A percentile compares a stretch with the other conserved stretches of the same genome.
These are phyloP conservation scores for Ogataea paradorogensis DNA, from an alignment of 805 yeast genomes.

Conservation along the genomic window DNA sequence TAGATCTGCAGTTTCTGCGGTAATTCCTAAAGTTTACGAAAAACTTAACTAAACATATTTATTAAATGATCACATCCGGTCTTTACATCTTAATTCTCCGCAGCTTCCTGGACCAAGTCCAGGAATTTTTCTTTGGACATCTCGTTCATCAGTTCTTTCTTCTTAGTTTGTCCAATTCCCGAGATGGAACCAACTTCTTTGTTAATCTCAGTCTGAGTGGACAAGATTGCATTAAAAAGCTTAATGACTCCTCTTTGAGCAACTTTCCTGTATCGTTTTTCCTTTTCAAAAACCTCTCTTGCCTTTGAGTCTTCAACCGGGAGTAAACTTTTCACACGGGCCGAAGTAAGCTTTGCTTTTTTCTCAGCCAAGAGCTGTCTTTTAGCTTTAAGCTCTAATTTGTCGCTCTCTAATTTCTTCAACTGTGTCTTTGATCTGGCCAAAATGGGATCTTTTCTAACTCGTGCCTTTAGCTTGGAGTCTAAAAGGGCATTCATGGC, in stretches of 20 bases:
- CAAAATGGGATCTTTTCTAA: slow-evolving; percentile 84
- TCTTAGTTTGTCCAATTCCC: slow-evolving; percentile 42
- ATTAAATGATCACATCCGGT: background rate
- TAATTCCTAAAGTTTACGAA: slow-evolving; percentile 28
- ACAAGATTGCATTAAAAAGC: slow-evolving; percentile 46
- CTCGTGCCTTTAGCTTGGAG: slow-evolving; percentile 84
- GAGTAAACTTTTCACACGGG: slow-evolving; percentile 63
- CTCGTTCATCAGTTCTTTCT: slow-evolving; percentile 64
- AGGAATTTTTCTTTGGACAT: slow-evolving; percentile 86
- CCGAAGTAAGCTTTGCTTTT: slow-evolving; percentile 60
- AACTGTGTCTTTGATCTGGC: slow-evolving; percentile 72
- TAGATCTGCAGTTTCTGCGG: slow-evolving; percentile 28
- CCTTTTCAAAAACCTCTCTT: slow-evolving; percentile 45
- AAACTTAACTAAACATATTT: slow-evolving; percentile 12
- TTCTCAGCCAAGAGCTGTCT: slow-evolving; percentile 68
- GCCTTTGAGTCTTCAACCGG: slow-evolving; percentile 60
- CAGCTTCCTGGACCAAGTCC: slow-evolving; percentile 82
- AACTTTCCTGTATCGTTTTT: slow-evolving; percentile 63
- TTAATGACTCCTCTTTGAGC: slow-evolving; percentile 41
- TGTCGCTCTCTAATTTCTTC: slow-evolving; percentile 74
- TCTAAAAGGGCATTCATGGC: slow-evolving; percentile 84
- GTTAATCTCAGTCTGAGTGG: slow-evolving; percentile 78
- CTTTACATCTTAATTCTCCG: slow-evolving; percentile 33
- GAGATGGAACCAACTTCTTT: slow-evolving; percentile 66
- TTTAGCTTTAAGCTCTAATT: slow-evolving; percentile 80